Base-by-base conservation (phyloP, 371 early-diverging fungal species). In the Nematocida displodere region DNA sequence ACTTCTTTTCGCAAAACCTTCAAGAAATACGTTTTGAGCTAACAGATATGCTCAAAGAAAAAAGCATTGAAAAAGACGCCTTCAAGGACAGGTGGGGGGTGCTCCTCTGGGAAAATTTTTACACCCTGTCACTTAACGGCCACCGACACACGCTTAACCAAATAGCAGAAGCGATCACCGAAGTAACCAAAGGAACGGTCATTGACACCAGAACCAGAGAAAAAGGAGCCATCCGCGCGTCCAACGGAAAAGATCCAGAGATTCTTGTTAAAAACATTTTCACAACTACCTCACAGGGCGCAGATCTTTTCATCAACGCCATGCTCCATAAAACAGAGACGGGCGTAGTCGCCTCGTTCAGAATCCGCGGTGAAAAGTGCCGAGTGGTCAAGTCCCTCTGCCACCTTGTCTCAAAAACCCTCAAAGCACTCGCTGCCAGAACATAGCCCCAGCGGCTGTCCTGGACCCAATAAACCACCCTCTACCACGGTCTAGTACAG, bases 31-130 rank as follows among this genome's bases (percentile, higher is more conserved):
- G 34, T 42, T 67, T 82, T 17, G 37, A 75, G 31, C 44, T 84
- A 24, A 28, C 64, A 17, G 81, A 84, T 55, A 80, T 82, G 50
- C 68, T 84, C n/a, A 49, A 71, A 48, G 22, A 42, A 1, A 54
- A 58, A 39, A 47, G 17, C 5, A 79, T 76, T 1, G 59, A 40
- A 8, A 29, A 44, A 8, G 76, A 78, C 17, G 78, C 77, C 17
- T 84, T 84, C 49, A 46, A 55, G 29, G 61, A 77, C 17, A 61
- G 26, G 48, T 84, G 84, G 84, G 54, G 56, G 22, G 37, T 62
- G n/a, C 56, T 84, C 36, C 79, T 81, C 49, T 84, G 84, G 84
- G 84, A 84, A 64, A 84, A 82, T 66, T 64, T 79, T 33, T 84
- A 84, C 59, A 77, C 79, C 0, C 42, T 79, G 3, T 78, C 55